Evolutionary conservation across 2,329 filamentous ascomycete genomes (phyloP), one percentile per base, ranked within the genome.

Genomic region (Fusarium sp.): DNA sequence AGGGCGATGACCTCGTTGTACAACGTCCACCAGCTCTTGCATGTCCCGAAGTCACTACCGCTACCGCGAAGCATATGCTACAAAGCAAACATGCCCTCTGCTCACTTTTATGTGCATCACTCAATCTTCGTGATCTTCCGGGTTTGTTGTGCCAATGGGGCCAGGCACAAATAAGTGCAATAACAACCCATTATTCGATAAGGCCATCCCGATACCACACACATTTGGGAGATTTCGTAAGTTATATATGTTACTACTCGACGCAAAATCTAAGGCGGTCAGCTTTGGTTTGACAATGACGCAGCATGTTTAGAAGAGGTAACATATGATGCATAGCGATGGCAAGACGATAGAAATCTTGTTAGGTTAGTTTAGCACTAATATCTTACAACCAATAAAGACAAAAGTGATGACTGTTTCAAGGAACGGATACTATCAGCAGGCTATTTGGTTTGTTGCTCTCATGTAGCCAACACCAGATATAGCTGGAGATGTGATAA

Each of bases 141-240:
- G 56, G 20, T 20, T 70, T 56, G 19, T 72, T 47, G 13, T 70
- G 54, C 59, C 44, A 56, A 27, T 50, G 53, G n/a, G 54, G 63
- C 19, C 50, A 59, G 39, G 69, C 60, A 27, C 54, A 62, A 55
- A 62, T 17, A 55, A 37, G 62, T 44, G 43, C 54, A 11, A 63
- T 65, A 22, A 54, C 48, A 60, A 33, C 14, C 57, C 48, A 32
- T 15, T 66, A 8, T 58, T 55, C 22, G 43, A 47, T 19, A 7
- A 56, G 57, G 58, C 20, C 25, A 58, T 20, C 37, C n/a, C 48
- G 63, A 30, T 25, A 55, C 52, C 44, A 47, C 14, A 55, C 44
- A 47, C 14, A 55, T 30, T 30, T 69, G 49, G 53, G 33, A 44
- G 13, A 33, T 19, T 27, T 39, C 17, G 53, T 44, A 17, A 27